Evolutionary conservation across 1,284 basidiomycete genomes (phyloP).

Genomic region (Rugosomyces carneus): DNA sequence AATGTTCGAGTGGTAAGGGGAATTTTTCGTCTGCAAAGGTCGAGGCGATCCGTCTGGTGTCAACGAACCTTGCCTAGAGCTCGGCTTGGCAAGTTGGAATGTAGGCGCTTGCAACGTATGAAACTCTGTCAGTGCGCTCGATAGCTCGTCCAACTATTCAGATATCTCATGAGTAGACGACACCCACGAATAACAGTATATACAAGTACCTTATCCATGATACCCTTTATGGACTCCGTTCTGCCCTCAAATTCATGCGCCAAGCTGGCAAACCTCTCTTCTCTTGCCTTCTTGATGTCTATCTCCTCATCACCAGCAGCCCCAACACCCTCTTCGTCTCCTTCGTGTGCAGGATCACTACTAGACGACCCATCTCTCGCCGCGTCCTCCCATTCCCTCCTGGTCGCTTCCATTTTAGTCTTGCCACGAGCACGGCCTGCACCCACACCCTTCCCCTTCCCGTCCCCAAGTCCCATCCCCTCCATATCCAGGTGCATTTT

Average conservation of each 20-base stretch:
- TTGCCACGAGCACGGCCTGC: slow-evolving; percentile 21
- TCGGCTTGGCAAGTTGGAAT: slow-evolving; percentile 34
- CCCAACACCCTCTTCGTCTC: slow-evolving; percentile 43
- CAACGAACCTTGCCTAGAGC: slow-evolving; percentile 26
- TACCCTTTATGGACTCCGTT: slow-evolving; percentile 57
- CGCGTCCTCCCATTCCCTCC: slow-evolving; percentile 2
- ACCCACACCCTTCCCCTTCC: slow-evolving; percentile 24
- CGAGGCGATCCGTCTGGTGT: slow-evolving; percentile 18
- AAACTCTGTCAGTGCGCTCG: slow-evolving; percentile 52
- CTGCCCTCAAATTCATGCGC: slow-evolving; percentile 61
- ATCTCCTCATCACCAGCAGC: slow-evolving; percentile 39
- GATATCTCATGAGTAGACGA: slow-evolving; percentile 40
- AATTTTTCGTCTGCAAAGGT: slow-evolving; percentile 2
- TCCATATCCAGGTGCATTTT: slow-evolving; percentile 71
- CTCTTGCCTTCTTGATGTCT: slow-evolving; percentile 40
- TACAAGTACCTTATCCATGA: slow-evolving; percentile 59
- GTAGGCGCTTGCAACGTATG: slow-evolving; percentile 50
- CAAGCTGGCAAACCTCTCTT: slow-evolving; percentile 60
- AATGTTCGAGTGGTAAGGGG: too few species aligned
- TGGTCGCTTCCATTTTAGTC: slow-evolving; percentile 14
- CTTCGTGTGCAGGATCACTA: slow-evolving; percentile 11
- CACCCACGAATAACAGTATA: slow-evolving; percentile 4
- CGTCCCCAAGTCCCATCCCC: slow-evolving; percentile 39
- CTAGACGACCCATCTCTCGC: slow-evolving; percentile 10
- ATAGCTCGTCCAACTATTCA: too few species aligned